Base-by-base conservation (phyloP, 106 monocot species). In the Posidonia australis region DNA sequence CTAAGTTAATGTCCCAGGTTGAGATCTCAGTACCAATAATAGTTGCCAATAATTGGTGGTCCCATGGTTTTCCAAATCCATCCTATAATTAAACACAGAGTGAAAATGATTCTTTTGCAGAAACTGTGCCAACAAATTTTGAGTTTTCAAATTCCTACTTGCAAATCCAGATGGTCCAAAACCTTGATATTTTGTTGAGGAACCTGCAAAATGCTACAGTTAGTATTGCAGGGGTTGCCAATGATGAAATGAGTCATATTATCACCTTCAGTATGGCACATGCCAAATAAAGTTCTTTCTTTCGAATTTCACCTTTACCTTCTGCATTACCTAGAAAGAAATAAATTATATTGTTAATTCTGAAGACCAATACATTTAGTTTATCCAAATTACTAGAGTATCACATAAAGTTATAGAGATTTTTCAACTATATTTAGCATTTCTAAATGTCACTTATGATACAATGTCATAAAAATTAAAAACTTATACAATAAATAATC, bases 51-150 rank as follows among this genome's bases (percentile, higher is more conserved):
- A 93, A 72, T 41, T 67, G 51, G 64, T 75, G 81, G 23, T 86
- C 83, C 93, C 93, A 93, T 72, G 58, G 52, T 16, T 84, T 73
- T 23, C 72, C 63, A 79, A 93, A 93, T 86, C 93, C 93, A 86
- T 93, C 93, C 93, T 93, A 67, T 14, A 72, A 25, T 43, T 29
- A 60, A 6, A 27, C 57, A 57, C 16, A 57, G n/a, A 49, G 48
- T 5, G 4, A 23, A n/a, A 55, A 55, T 17, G 16, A 61, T 61
- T 36, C 17, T 22, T 42, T 3, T 22, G 0, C 22, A 46, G n/a
- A 58, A 70, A 29, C 10, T 29, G 17, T 60, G 29, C 30, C 20
- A 43, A 31, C 18, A 30, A 70, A 43, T 52, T 45, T 46, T 29
- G 28, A 12, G 10, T 28, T 58, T 41, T 43, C 22, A 10, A 42